Evolutionary conservation across 495 filamentous ascomycete genomes (phyloP), one percentile per base, ranked within the genome.

Genomic region (Pyrenula aspistea): DNA sequence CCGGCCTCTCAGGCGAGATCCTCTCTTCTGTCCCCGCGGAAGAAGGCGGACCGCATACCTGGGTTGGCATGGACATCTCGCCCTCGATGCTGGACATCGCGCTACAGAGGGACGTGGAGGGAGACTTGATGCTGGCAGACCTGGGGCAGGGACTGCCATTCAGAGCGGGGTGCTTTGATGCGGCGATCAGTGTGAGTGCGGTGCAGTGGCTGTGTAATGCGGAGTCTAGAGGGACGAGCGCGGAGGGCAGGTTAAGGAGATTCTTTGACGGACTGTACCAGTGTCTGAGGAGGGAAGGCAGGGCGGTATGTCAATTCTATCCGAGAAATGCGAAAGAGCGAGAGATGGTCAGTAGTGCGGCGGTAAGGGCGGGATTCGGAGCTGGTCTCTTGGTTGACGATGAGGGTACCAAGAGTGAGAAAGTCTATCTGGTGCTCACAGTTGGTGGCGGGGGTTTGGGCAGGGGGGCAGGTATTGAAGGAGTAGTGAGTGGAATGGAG

Each of bases 151-250:
- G 94, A 1, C 82, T 98, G 1, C 93, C 94, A 4, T 97, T 98
- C 69, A 86, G 93, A 8, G 79, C 93, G 0, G 93, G 93, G 10
- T 81, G 86, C 0, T 97, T 98, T 67, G 93, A 98, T 70, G 93
- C 91, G 3, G 93, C 93, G 12, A 88, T 98, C 60, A 89, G 83
- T 63, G 96, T 98, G 63, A 87, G 82, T 68, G 93, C 93, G 1
- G 87, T 98, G 24, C 93, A 98, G 68, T 98, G 93, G 93, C 77
- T 98, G 2, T 98, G 93, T 69, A 96, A 96, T 72, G 93, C 91
- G 19, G 94, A 96, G 65, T 84, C 80, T 54, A 86, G 81, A 62
- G 88, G 94, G 19, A 91, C 92, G 10, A 85, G 79, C 10, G 81
- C 89, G 0, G 76, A 85, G 23, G 86, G 86, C 10, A 76, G 94